phyloP scores from a whole-genome alignment of 2,329 filamentous ascomycete species.

The Verticillium nonalfalfae region DNA sequence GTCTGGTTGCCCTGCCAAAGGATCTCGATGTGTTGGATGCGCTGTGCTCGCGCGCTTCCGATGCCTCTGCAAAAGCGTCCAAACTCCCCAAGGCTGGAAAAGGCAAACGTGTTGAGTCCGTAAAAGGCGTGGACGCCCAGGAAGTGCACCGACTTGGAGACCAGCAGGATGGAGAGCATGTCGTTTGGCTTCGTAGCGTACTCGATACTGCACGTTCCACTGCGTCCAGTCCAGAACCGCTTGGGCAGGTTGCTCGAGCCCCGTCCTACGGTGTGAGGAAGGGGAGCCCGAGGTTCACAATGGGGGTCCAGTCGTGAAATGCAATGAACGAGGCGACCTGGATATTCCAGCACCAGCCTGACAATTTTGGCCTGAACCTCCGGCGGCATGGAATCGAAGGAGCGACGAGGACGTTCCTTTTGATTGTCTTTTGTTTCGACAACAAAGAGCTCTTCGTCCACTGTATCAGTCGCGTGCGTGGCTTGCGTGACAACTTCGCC shows the following conservation, averaged over 20 bases:
- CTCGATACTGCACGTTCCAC: constrained; percentile 21
- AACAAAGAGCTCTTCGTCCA: constrained; percentile 3
- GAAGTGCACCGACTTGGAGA: constrained; percentile 32
- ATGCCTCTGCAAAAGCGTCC: constrained; percentile 39
- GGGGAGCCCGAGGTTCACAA: not conserved
- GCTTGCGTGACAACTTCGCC: not conserved
- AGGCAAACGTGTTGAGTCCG: constrained; percentile 41
- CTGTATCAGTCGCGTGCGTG: too few relatives aligned
- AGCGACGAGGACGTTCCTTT: not conserved
- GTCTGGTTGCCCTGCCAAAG: constrained; percentile 31
- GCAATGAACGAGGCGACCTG: constrained; percentile 28
- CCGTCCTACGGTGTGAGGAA: not conserved
- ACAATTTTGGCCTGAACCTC: constrained; percentile 28
- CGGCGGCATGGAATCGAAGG: constrained; percentile 6
- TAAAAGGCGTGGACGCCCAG: constrained; percentile 38
- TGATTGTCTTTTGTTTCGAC: not conserved
- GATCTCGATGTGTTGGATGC: constrained; percentile 37
- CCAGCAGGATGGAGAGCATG: constrained; percentile 29
- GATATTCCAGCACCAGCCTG: constrained; percentile 25
- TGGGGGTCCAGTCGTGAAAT: constrained; percentile 36
- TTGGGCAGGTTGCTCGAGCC: not conserved
- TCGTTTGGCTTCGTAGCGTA: constrained; percentile 24
- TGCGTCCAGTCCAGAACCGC: not conserved
- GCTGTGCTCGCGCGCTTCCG: constrained; percentile 25
- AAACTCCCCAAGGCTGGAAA: constrained; percentile 47